Percentiles rank a stretch among this genome's conserved stretches.
Conservation (phyloP, 768 basidiomycete species). For the Goffeauzyma gilvescens region DNA sequence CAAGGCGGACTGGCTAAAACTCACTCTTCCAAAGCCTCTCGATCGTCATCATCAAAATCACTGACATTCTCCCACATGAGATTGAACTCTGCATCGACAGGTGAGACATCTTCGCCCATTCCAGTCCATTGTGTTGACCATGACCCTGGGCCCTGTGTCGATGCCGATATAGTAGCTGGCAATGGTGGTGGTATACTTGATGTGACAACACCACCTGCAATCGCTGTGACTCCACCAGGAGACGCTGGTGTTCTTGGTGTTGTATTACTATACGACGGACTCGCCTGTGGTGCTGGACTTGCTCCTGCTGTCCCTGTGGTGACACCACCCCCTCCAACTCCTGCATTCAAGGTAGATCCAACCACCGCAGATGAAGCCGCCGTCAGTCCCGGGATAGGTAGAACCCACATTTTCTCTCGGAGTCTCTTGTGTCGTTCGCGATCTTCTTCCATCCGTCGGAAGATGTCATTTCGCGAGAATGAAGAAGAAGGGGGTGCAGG, state of each 20-base stretch:
- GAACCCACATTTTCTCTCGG: constrained; percentile 64
- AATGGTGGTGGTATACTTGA: too few relatives aligned
- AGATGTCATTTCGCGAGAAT: constrained; percentile 49
- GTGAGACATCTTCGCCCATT: constrained; percentile 10
- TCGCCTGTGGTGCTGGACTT: neutral
- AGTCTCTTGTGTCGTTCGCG: constrained; percentile 79
- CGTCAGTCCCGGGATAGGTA: constrained; percentile 29
- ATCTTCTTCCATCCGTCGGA: constrained; percentile 79
- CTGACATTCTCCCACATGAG: constrained; percentile 29
- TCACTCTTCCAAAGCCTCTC: constrained; percentile 20
- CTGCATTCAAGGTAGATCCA: neutral
- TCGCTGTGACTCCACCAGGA: too few relatives aligned
- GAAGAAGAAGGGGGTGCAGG: constrained; percentile 4
- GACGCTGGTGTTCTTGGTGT: constrained; percentile 33
- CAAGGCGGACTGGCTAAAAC: too few relatives aligned
- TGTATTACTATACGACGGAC: constrained; percentile 12
- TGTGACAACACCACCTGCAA: neutral
- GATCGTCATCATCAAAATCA: constrained; percentile 29
- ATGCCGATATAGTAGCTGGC: neutral
- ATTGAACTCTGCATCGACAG: constrained; percentile 35
- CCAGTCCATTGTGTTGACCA: constrained; percentile 2
- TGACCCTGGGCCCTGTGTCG: neutral
- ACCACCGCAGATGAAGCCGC: neutral
- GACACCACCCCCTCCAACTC: neutral
- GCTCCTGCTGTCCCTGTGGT: neutral